Percentiles rank a stretch among this genome's conserved stretches.
Evolutionary conservation across 2,329 filamentous ascomycete species (phyloP).

Genomic region (Fusarium ramigenum): DNA sequence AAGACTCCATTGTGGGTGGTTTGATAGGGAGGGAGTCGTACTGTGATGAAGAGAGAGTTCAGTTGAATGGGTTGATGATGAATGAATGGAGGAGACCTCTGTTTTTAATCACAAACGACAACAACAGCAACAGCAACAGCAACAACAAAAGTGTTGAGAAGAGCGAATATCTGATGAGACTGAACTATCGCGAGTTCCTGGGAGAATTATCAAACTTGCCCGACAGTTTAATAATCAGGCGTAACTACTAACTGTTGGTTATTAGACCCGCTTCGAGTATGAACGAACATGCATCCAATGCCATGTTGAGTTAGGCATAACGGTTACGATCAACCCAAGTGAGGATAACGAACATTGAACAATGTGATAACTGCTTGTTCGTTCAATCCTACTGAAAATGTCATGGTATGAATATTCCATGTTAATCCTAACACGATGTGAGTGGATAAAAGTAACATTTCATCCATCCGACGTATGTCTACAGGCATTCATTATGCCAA

Average conservation of each 20-base stretch:
- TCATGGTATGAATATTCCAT: neutral
- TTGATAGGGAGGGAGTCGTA: neutral
- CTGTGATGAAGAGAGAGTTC: neutral
- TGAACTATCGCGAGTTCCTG: neutral
- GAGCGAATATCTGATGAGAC: neutral
- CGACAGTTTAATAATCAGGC: constrained; percentile 30
- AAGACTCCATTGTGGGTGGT: constrained; percentile 42
- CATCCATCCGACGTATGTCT: neutral
- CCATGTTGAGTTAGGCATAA: constrained; percentile 29
- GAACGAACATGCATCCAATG: neutral
- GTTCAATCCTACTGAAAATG: neutral
- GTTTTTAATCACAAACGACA: neutral
- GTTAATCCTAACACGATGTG: neutral
- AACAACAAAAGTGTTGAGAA: constrained; percentile 21
- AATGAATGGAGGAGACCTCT: neutral
- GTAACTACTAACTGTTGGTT: neutral
- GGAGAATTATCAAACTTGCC: constrained; percentile 26
- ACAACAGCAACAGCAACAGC: neutral
- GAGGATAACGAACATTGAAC: neutral
- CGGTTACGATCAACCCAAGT: neutral
- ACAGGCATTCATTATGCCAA: neutral
- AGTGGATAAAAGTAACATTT: neutral
- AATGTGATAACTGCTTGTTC: neutral
- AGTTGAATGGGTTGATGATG: neutral
- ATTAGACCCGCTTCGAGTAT: constrained; percentile 3